These are phyloP conservation scores for Schizonepeta tenuifolia DNA, from an alignment of 257 asterid species.

Conservation along the genomic window DNA sequence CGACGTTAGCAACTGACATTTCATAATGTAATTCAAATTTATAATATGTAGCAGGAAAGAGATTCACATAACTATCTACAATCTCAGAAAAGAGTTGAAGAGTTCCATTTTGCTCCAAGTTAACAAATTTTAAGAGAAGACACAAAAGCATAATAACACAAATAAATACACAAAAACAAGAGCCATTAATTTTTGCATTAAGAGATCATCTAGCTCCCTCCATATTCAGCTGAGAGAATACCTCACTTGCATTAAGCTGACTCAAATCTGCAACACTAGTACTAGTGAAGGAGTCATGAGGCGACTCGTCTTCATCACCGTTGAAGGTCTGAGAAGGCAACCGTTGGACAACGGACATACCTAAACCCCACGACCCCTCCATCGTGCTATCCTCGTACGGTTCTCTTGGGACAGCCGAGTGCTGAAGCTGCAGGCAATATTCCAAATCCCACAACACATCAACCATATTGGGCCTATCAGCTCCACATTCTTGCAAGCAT, in stretches of 20 bases:
- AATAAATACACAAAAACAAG: not conserved
- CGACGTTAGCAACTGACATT: no score
- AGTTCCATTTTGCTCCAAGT: no score
- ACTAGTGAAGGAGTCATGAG: not conserved
- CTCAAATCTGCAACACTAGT: slow-evolving; percentile 9
- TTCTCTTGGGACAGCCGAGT: slow-evolving; percentile 30
- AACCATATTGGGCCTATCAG: slow-evolving; percentile 57
- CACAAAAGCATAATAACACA: not conserved
- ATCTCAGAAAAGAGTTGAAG: no score
- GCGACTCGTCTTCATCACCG: slow-evolving; percentile 23
- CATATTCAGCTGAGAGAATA: slow-evolving; percentile 44
- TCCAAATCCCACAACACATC: slow-evolving; percentile 77
- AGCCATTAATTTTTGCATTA: not conserved
- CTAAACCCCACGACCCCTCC: slow-evolving; percentile 45
- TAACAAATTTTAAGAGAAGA: no score
- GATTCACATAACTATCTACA: no score
- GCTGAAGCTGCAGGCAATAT: slow-evolving; percentile 53
- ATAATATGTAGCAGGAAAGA: no score
- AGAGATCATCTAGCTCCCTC: slow-evolving; percentile 46
- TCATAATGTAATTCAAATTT: no score
- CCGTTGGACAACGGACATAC: slow-evolving; percentile 36
- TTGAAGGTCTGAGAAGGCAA: slow-evolving; percentile 44
- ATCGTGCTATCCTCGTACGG: slow-evolving; percentile 47
- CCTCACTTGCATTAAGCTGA: slow-evolving; percentile 36
- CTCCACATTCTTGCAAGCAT: slow-evolving; percentile 53